These are phyloP conservation scores for Macrolepiota albuminosa DNA, from an alignment of 768 basidiomycete species.

Conservation along the genomic window DNA sequence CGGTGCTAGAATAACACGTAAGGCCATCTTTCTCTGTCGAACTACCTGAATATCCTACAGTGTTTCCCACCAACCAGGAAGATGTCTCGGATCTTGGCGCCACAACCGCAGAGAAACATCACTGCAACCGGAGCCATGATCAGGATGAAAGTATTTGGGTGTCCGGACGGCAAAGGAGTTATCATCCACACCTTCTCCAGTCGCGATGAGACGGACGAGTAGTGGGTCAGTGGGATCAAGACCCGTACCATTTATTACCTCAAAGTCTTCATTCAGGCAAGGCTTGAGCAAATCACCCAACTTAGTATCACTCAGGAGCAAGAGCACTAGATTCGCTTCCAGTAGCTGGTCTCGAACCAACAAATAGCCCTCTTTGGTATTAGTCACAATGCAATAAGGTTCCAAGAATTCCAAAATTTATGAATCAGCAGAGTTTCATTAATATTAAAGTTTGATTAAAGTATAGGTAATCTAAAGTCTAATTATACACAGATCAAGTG, in stretches of 20 bases:
- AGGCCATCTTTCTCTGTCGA: not conserved
- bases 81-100: no score
- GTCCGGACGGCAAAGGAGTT: not conserved
- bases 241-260: not conserved
- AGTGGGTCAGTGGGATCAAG: not conserved
- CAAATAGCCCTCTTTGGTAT: not conserved
- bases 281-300: not conserved
- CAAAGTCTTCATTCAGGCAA: not conserved
- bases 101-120: not conserved
- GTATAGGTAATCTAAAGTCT: not conserved
- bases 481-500: not conserved
- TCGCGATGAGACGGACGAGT: not conserved
- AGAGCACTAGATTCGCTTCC: not conserved
- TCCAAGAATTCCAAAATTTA: no score
- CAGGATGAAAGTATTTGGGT: not conserved
- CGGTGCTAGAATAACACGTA: not conserved
- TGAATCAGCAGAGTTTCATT: no score
- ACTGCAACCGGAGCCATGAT: not conserved
- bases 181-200: not conserved
- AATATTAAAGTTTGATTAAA: not conserved
- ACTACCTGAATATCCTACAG: not conserved
- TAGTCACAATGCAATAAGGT: not conserved
- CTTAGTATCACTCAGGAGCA: not conserved
- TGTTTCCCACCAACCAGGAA: no score
- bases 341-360: not conserved